These are phyloP conservation scores for Coemansia sp. DNA, from an alignment of 192 early-diverging fungal genomes.

Conservation along the genomic window DNA sequence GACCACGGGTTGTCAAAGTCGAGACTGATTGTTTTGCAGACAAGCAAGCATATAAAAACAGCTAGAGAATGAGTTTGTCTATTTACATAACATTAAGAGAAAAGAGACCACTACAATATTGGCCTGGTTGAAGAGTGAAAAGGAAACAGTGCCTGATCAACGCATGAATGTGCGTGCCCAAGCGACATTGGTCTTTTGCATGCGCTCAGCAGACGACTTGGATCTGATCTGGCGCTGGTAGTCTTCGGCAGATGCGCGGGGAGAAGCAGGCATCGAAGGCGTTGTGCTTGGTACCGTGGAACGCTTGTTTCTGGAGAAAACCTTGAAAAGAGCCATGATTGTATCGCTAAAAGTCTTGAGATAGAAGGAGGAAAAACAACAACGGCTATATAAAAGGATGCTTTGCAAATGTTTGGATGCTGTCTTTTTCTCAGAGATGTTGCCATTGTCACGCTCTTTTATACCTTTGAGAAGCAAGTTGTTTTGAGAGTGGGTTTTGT, in stretches of 20 bases:
- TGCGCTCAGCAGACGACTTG: constrained; percentile 8
- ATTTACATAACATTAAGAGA: too few species aligned
- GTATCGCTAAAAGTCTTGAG: neutral
- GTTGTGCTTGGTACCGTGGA: neutral
- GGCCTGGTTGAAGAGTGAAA: too few species aligned
- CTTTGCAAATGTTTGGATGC: neutral
- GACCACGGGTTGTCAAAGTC: too few species aligned
- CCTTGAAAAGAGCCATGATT: constrained; percentile 16
- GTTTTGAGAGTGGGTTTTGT: too few species aligned
- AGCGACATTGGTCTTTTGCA: constrained; percentile 8
- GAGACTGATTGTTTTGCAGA: too few species aligned
- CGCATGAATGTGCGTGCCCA: constrained; percentile 14
- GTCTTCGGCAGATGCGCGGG: constrained; percentile 6
- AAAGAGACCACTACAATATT: too few species aligned
- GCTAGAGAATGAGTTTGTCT: too few species aligned
- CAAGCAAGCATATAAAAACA: too few species aligned
- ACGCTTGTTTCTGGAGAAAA: constrained; percentile 14
- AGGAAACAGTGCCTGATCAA: too few species aligned
- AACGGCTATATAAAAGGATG: neutral
- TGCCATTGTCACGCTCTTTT: neutral
- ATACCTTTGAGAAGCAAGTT: neutral
- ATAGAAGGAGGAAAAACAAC: neutral
- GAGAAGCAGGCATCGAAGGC: constrained; percentile 3
- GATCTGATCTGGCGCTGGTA: neutral
- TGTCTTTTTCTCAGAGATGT: neutral